These are phyloP conservation scores for Ramicandelaber brevisporus DNA, from an alignment of 192 early-diverging fungal species.

Conservation along the genomic window DNA sequence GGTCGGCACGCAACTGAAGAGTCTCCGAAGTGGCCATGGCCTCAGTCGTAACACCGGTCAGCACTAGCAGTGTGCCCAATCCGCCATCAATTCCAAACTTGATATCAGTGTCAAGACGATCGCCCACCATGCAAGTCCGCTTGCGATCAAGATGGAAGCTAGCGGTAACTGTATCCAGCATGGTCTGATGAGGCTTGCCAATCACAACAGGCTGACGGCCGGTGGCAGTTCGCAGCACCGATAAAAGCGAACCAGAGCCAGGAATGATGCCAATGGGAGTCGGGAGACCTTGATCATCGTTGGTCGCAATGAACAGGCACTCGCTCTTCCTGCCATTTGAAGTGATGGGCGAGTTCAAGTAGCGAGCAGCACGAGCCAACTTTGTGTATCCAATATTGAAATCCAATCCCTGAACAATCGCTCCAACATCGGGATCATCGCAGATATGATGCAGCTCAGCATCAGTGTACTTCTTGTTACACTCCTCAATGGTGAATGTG, in stretches of 20 bases:
- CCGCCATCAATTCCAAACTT: conserved; percentile 71
- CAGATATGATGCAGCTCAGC: conserved; percentile 28
- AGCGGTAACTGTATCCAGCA: conserved; percentile 78
- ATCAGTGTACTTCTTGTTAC: conserved; percentile 16
- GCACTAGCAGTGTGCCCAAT: conserved; percentile 66
- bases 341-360: conserved; percentile 37
- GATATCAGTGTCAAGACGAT: conserved; percentile 89
- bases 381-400: conserved; percentile 80
- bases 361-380: conserved; percentile 70
- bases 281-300: conserved; percentile 78
- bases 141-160: conserved; percentile 53
- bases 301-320: conserved; percentile 76
- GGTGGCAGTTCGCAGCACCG: conserved; percentile 48
- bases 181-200: conserved; percentile 81
- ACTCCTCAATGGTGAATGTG: conserved; percentile 23
- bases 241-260: conserved; percentile 56
- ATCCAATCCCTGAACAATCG: conserved; percentile 87
- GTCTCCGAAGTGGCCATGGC: too few species aligned
- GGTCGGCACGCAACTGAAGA: too few species aligned
- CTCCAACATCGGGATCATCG: conserved; percentile 43
- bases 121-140: conserved; percentile 90
- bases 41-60: conserved; percentile 47
- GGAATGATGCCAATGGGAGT: conserved; percentile 47
- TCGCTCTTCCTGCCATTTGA: conserved; percentile 34
- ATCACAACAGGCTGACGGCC: conserved; percentile 54